A percentile compares a stretch with the other conserved stretches of the same genome.
phyloP scores from a whole-genome alignment of 257 asterid species.

The Cynanchum wilfordii region DNA sequence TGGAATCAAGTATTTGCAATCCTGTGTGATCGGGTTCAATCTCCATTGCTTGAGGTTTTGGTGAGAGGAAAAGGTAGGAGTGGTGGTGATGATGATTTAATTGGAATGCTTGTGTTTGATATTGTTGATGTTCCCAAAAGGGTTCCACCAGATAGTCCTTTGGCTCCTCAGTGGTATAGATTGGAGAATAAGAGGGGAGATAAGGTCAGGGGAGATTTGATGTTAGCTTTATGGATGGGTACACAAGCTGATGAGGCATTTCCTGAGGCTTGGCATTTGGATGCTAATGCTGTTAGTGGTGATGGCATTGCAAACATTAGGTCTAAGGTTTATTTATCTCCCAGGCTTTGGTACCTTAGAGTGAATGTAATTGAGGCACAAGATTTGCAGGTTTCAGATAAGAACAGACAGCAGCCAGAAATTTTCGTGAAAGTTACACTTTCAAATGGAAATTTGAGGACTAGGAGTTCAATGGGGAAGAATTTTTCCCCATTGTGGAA shows the following conservation, averaged over 20 bases:
- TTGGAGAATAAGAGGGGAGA: constrained; percentile 50
- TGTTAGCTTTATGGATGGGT: constrained; percentile 84
- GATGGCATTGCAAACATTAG: constrained; percentile 57
- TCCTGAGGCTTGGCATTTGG: constrained; percentile 80
- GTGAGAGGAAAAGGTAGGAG: constrained; percentile 53
- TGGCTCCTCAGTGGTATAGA: constrained; percentile 93
- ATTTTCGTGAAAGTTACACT: constrained; percentile 41
- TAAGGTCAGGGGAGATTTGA: constrained; percentile 62
- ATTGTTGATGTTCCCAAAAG: constrained; percentile 65
- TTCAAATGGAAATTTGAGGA: constrained; percentile 50
- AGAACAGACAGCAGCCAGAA: constrained; percentile 56
- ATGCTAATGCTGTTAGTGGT: constrained; percentile 43
- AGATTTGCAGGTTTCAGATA: constrained; percentile 51
- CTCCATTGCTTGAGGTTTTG: constrained; percentile 44
- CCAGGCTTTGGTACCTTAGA: constrained; percentile 81
- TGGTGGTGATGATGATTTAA: constrained; percentile 51
- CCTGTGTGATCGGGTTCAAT: constrained; percentile 50
- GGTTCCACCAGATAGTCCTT: constrained; percentile 92
- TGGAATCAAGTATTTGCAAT: constrained; percentile 79
- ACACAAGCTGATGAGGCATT: constrained; percentile 95
- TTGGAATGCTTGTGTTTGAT: constrained; percentile 54
- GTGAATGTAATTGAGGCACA: constrained; percentile 89
- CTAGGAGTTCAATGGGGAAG: constrained; percentile 44
- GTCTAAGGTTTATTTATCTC: constrained; percentile 87
- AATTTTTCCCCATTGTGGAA: constrained; percentile 69